phyloP scores from a whole-genome alignment of 441 rosid species.

The Erodium texanum region DNA sequence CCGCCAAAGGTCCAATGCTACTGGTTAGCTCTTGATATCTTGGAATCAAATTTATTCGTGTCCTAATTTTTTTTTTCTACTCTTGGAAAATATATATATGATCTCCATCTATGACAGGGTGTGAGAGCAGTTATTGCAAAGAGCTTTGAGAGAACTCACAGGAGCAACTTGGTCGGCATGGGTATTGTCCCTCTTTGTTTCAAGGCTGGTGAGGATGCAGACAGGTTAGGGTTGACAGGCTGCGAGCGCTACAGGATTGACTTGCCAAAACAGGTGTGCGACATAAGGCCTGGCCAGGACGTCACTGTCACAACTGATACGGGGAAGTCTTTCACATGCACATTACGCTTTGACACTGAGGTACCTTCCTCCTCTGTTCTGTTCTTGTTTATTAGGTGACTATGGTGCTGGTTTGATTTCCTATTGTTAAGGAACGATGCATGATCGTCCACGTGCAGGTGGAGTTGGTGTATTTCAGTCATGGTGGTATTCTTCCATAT shows the following conservation, averaged over 20 bases:
- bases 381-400: background rate
- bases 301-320: conserved; percentile 35
- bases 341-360: conserved; percentile 43
- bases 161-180: conserved; percentile 48
- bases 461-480: conserved; percentile 44
- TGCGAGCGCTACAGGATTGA: conserved; percentile 41
- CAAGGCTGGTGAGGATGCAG: conserved; percentile 42
- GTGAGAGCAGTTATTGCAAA: conserved; percentile 51
- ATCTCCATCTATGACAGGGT: conserved; percentile 23
- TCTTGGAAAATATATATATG: background rate
- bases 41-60: too few species aligned
- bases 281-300: conserved; percentile 46
- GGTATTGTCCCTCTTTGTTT: conserved; percentile 50
- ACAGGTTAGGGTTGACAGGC: conserved; percentile 38
- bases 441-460: too few species aligned
- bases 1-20: conserved; percentile 56
- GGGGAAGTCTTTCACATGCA: conserved; percentile 41
- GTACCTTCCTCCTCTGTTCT: conserved; percentile 15
- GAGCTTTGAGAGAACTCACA: conserved; percentile 53
- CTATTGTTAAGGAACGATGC: too few species aligned
- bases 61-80: background rate
- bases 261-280: conserved; percentile 36
- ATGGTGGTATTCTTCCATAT: conserved; percentile 52
- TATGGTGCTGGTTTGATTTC: background rate
- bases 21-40: conserved; percentile 31